These are phyloP conservation scores for Poterioochromonas sp. DNA, from an alignment of 352 stramenopile genomes.

Conservation along the genomic window DNA sequence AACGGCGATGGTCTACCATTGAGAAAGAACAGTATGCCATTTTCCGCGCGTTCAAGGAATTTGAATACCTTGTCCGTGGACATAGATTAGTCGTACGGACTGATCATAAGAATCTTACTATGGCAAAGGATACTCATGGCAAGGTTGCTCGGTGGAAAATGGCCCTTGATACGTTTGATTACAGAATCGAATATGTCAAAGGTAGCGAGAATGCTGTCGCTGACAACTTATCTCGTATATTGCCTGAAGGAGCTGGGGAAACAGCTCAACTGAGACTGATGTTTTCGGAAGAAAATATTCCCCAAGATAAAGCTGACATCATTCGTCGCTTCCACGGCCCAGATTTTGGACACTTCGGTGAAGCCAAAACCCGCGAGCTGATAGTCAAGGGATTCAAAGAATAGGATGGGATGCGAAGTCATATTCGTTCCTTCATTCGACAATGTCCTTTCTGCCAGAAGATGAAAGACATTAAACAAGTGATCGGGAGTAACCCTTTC, in stretches of 20 bases:
- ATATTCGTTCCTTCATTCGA: neutral
- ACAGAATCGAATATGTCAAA: neutral
- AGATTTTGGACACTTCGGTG: constrained; percentile 1
- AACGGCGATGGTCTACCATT: constrained; percentile 4
- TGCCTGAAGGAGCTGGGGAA: neutral
- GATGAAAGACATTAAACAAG: neutral
- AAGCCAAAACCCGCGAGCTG: neutral
- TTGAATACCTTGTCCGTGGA: neutral
- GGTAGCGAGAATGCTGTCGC: neutral
- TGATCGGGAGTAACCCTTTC: neutral
- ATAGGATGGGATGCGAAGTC: neutral
- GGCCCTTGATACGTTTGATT: neutral
- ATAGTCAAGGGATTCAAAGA: neutral
- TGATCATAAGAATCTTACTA: constrained; percentile 9
- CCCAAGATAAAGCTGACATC: neutral
- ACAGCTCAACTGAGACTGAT: too few species aligned
- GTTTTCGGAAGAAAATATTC: too few species aligned
- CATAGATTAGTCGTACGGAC: neutral
- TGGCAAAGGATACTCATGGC: neutral
- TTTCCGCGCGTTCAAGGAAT: neutral
- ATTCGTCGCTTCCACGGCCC: neutral
- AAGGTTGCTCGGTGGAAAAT: constrained; percentile 8
- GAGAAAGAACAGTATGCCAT: constrained; percentile 13
- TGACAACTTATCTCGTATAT: constrained; percentile 3
- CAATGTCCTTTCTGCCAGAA: constrained; percentile 7